These are phyloP conservation scores for Graphilbum sp. DNA, from an alignment of 2,329 filamentous ascomycete genomes.

Conservation along the genomic window DNA sequence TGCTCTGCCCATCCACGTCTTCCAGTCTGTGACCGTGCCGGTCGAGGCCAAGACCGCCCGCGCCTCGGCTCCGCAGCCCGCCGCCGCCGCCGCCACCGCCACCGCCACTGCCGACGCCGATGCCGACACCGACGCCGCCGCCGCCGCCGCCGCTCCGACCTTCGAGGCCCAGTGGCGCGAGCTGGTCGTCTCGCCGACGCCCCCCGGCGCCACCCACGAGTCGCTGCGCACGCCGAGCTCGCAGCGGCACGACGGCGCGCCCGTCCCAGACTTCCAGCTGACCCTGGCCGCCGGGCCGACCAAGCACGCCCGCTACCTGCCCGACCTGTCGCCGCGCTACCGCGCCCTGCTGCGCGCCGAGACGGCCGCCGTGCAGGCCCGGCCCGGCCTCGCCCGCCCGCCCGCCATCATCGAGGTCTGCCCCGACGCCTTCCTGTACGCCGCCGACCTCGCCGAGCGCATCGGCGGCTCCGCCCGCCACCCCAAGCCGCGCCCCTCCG, in stretches of 20 bases:
- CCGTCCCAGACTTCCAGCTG: conserved; percentile 72
- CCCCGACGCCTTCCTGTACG: conserved; percentile 69
- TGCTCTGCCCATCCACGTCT: conserved; percentile 87
- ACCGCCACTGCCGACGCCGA: conserved; percentile 24
- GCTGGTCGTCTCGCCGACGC: conserved; percentile 57
- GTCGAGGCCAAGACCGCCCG: conserved; percentile 11
- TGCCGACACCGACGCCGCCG: conserved; percentile 6
- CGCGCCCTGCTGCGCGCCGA: conserved; percentile 43
- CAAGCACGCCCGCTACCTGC: conserved; percentile 70
- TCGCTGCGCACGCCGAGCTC: conserved; percentile 37
- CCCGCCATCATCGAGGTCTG: conserved; percentile 75
- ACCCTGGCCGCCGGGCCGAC: conserved; percentile 60
- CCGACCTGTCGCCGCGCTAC: conserved; percentile 67
- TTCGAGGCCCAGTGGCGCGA: conserved; percentile 58
- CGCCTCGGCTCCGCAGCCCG: conserved; percentile 10
- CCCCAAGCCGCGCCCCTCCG: conserved; percentile 48
- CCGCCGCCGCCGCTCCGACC: conserved; percentile 20
- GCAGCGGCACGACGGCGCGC: conserved; percentile 25
- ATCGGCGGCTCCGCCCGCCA: conserved; percentile 53
- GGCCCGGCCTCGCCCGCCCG: conserved; percentile 36
- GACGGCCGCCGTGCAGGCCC: too few relatives aligned
- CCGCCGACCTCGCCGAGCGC: conserved; percentile 62
- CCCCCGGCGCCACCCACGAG: conserved; percentile 34
- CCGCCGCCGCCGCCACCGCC: conserved; percentile 20
- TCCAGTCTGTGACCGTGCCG: conserved; percentile 51